These are phyloP conservation scores for Backusella tuberculispora DNA, from an alignment of 192 early-diverging fungal genomes.

Conservation along the genomic window DNA sequence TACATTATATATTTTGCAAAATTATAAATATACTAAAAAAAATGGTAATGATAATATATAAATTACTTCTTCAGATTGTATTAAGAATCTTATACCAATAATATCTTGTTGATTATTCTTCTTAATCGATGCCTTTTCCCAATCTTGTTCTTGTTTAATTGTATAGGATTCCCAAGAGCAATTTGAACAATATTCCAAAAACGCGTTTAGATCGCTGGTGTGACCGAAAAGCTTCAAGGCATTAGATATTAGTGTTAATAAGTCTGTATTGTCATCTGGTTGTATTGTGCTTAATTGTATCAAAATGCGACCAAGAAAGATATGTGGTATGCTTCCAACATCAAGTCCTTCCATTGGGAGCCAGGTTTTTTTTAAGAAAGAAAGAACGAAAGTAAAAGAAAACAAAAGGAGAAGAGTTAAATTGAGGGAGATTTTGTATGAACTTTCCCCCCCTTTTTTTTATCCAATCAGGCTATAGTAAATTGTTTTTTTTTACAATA, in stretches of 20 bases:
- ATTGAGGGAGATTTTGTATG: too few relatives aligned
- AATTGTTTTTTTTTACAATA: too few relatives aligned
- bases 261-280: neutral
- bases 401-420: too few relatives aligned
- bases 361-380: too few relatives aligned
- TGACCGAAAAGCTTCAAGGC: neutral
- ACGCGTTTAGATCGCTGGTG: slow-evolving; percentile 17
- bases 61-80: slow-evolving; percentile 12
- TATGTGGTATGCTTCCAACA: neutral
- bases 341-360: slow-evolving; percentile 16
- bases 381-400: too few relatives aligned
- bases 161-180: neutral
- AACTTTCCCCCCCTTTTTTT: too few relatives aligned
- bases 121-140: slow-evolving; percentile 6
- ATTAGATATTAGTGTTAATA: neutral
- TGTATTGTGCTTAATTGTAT: neutral
- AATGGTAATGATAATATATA: neutral
- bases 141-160: slow-evolving; percentile 8
- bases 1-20: neutral
- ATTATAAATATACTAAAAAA: neutral
- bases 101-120: neutral
- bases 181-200: slow-evolving; percentile 10
- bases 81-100: slow-evolving; percentile 10
- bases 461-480: too few relatives aligned
- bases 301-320: slow-evolving; percentile 5